A percentile compares a stretch with the other conserved stretches of the same genome.
These are phyloP conservation scores for Ganoderma resinaceum DNA, from an alignment of 1,284 basidiomycete genomes.

Conservation along the genomic window DNA sequence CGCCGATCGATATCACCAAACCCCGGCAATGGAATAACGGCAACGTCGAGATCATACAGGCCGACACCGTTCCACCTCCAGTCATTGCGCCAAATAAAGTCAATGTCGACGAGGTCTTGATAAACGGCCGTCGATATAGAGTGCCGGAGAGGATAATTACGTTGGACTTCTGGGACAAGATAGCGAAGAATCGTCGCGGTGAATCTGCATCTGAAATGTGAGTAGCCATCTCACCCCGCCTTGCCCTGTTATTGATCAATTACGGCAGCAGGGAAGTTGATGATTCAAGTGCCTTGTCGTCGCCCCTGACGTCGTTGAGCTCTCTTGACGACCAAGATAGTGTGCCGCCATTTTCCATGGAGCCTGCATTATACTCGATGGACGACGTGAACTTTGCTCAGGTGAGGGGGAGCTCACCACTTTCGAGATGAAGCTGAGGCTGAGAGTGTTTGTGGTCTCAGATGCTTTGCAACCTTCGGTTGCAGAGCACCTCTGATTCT, in stretches of 20 bases:
- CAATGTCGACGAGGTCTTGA: constrained; percentile 75
- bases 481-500: constrained; percentile 17
- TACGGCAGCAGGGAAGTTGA: constrained; percentile 23
- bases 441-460: constrained; percentile 4
- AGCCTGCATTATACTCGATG: constrained; percentile 37
- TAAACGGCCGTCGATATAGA: constrained; percentile 87
- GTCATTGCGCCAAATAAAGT: constrained; percentile 50
- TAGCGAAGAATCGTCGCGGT: constrained; percentile 53
- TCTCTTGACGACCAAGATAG: constrained; percentile 72
- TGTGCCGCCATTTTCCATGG: constrained; percentile 29
- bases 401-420: constrained; percentile 27
- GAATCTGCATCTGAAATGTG: constrained; percentile 51
- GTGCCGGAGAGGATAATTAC: constrained; percentile 94
- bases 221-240: constrained; percentile 28
- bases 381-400: constrained; percentile 52
- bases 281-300: constrained; percentile 62
- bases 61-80: constrained; percentile 52
- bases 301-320: constrained; percentile 77
- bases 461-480: constrained; percentile 30
- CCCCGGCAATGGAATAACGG: constrained; percentile 87
- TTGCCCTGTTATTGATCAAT: not conserved
- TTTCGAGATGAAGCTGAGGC: not conserved
- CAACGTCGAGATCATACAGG: constrained; percentile 87
- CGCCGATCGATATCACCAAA: constrained; percentile 75
- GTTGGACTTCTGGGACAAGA: constrained; percentile 95